Percentiles rank a stretch among this genome's conserved stretches.
Conservation (phyloP, 2,329 filamentous ascomycete genomes). For the Penicillium sp. region DNA sequence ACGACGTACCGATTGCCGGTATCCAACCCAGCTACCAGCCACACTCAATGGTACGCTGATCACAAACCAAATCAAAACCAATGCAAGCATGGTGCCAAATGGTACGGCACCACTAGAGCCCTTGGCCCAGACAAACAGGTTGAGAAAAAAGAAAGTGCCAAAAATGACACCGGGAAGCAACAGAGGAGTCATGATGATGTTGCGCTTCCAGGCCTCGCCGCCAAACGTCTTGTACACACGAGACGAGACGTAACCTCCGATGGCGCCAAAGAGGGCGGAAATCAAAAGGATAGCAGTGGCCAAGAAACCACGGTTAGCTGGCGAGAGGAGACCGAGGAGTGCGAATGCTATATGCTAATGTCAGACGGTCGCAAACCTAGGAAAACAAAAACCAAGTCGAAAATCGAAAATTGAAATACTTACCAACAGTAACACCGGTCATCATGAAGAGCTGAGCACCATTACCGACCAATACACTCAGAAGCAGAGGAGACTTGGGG, state of each 20-base stretch:
- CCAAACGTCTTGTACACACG: constrained; percentile 93
- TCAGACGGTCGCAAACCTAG: not conserved
- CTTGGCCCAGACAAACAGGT: constrained; percentile 95
- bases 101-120: constrained; percentile 91
- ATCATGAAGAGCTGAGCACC: constrained; percentile 97
- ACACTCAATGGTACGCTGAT: constrained; percentile 93
- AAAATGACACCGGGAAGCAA: constrained; percentile 89
- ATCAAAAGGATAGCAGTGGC: constrained; percentile 92
- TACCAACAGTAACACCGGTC: constrained; percentile 86
- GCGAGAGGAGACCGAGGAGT: constrained; percentile 90
- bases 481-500: constrained; percentile 78
- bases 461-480: constrained; percentile 89
- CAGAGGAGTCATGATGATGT: constrained; percentile 85
- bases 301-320: constrained; percentile 91
- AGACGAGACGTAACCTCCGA: constrained; percentile 88
- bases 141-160: constrained; percentile 85
- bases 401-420: constrained; percentile 31
- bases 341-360: constrained; percentile 67
- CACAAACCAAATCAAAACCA: constrained; percentile 93
- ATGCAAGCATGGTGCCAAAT: constrained; percentile 94
- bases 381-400: not conserved
- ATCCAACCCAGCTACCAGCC: constrained; percentile 90
- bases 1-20: constrained; percentile 67
- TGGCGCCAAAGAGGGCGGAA: constrained; percentile 89
- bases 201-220: constrained; percentile 92